Percentiles rank a stretch among this genome's conserved stretches.
Conservation (phyloP, 371 early-diverging fungal genomes). For the Saksenaea vasiformis region DNA sequence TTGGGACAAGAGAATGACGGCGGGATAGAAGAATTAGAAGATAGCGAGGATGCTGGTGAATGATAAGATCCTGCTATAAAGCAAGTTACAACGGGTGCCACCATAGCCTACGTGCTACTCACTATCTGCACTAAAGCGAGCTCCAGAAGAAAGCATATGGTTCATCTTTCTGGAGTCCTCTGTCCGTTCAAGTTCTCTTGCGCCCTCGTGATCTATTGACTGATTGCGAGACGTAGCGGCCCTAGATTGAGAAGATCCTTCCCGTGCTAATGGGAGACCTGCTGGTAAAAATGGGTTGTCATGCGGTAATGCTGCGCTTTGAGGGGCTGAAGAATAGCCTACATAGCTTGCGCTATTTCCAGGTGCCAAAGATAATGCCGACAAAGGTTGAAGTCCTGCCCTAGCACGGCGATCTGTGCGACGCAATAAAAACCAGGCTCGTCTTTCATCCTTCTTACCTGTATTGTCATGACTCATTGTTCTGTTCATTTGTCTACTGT, state of each 20-base stretch:
- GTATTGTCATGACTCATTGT: conserved; percentile 14
- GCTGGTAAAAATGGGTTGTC: background rate
- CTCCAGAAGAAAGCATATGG: background rate
- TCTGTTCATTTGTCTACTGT: background rate
- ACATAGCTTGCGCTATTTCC: background rate
- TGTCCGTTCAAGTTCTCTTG: background rate
- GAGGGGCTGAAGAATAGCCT: background rate
- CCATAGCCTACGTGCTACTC: background rate
- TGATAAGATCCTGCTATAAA: background rate
- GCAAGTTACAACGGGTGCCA: background rate
- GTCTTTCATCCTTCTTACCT: background rate
- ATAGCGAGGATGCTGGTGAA: background rate
- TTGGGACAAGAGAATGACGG: background rate
- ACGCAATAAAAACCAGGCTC: too few species aligned
- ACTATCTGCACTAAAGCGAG: background rate
- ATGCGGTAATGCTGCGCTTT: background rate
- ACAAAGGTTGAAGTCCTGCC: background rate
- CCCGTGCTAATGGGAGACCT: background rate
- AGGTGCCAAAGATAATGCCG: background rate
- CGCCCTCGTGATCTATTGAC: background rate
- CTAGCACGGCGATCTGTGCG: too few species aligned
- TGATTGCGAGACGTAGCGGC: background rate
- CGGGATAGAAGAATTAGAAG: background rate
- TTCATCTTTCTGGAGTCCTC: background rate
- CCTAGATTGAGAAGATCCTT: background rate